These are phyloP conservation scores for Theileria orientalis DNA, from an alignment of 169 alveolate genomes.

Conservation along the genomic window DNA sequence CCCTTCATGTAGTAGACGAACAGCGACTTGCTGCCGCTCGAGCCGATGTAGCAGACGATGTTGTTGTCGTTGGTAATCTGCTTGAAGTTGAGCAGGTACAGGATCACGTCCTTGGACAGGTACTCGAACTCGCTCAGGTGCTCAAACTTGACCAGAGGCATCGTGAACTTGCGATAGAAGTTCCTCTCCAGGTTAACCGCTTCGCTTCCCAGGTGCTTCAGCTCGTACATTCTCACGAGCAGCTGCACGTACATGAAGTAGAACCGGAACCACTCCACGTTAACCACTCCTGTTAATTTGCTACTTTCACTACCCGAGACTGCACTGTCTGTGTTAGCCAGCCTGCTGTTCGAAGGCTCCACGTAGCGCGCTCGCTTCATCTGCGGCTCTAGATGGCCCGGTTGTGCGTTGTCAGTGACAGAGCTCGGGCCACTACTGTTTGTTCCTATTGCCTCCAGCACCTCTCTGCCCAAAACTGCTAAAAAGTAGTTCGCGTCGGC, in stretches of 20 bases:
- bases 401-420: neutral
- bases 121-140: slow-evolving; percentile 16
- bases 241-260: slow-evolving; percentile 17
- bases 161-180: slow-evolving; percentile 26
- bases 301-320: neutral
- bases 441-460: neutral
- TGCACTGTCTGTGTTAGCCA: neutral
- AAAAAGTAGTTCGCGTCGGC: too few species aligned
- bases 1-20: slow-evolving; percentile 48
- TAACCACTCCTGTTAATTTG: neutral
- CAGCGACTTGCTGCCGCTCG: slow-evolving; percentile 2
- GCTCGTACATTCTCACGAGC: slow-evolving; percentile 50
- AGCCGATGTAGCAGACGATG: slow-evolving; percentile 37
- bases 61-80: slow-evolving; percentile 20
- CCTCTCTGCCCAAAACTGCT: too few species aligned
- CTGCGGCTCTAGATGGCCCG: neutral
- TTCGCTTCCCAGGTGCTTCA: slow-evolving; percentile 8
- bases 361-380: neutral
- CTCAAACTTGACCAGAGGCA: slow-evolving; percentile 1
- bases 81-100: slow-evolving; percentile 4
- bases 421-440: neutral
- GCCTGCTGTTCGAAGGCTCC: neutral
- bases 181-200: slow-evolving; percentile 21
- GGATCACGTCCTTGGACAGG: slow-evolving; percentile 6
- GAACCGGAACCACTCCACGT: neutral